Evolutionary conservation across 345 rosid species (phyloP).

Genomic region (Passiflora organensis): DNA sequence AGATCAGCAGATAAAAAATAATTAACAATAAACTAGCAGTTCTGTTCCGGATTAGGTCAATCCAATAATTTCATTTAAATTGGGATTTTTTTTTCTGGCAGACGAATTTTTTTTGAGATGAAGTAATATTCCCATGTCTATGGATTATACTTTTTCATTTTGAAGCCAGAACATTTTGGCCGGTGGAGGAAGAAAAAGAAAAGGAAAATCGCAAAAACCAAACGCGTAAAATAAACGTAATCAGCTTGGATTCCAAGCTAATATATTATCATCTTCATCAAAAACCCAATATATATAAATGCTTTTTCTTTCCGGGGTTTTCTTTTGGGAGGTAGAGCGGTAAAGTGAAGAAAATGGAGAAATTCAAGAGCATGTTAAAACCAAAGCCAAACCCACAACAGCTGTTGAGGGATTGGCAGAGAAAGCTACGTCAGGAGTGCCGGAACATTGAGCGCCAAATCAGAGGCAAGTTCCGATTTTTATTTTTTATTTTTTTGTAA

Average conservation of each 20-base stretch:
- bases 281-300: not conserved
- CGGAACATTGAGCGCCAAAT: conserved; percentile 38
- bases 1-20: no score
- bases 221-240: conserved; percentile 6
- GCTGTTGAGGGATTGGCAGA: conserved; percentile 42
- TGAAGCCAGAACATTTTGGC: no score
- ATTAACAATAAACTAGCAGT: no score
- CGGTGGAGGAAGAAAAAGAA: no score
- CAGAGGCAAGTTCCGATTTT: conserved; percentile 24
- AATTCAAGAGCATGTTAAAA: conserved; percentile 31
- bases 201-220: no score
- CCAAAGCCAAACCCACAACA: conserved; percentile 37
- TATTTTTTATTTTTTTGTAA: not conserved
- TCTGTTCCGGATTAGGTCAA: no score
- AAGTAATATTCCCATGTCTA: no score
- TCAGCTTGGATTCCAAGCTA: conserved; percentile 20
- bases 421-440: conserved; percentile 42
- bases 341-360: conserved; percentile 25
- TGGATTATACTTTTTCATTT: no score
- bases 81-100: no score
- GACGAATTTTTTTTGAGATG: no score
- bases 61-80: no score
- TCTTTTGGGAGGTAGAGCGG: not conserved
- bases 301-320: not conserved
- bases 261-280: not conserved